Conservation (phyloP, 2,329 filamentous ascomycete genomes). For the Sclerotinia trifoliorum region DNA sequence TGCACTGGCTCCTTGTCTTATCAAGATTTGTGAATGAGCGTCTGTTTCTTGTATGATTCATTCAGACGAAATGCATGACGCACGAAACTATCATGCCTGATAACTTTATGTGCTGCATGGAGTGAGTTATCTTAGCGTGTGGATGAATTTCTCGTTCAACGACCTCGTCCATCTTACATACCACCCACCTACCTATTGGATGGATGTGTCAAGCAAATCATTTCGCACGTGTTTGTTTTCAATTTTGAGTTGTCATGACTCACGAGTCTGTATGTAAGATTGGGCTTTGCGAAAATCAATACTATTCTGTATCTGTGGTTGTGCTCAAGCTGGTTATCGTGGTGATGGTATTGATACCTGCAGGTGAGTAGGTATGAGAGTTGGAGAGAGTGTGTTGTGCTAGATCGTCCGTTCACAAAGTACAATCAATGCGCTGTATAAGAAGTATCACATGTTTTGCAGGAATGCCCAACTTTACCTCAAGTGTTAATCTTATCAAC, state of each 20-base stretch:
- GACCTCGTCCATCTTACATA: background rate
- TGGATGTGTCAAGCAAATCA: background rate
- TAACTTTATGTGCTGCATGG: background rate
- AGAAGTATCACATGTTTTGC: background rate
- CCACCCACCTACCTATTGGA: too few relatives aligned
- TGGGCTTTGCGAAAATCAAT: background rate
- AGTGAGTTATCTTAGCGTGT: background rate
- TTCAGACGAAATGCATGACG: background rate
- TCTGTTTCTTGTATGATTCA: background rate
- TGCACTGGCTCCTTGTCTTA: background rate
- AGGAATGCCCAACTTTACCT: background rate
- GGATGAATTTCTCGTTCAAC: background rate
- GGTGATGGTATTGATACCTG: background rate
- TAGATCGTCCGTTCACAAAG: background rate
- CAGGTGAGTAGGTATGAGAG: background rate
- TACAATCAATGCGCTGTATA: background rate
- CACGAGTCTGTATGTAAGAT: background rate
- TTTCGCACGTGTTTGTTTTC: background rate
- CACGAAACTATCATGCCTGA: background rate
- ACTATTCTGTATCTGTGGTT: background rate
- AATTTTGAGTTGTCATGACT: background rate
- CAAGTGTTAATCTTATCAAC: background rate
- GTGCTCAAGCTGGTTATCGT: background rate
- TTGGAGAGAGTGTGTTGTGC: background rate
- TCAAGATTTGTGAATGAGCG: background rate